Conservation (phyloP, 2,329 filamentous ascomycete genomes). For the Parastagonospora nodorum region DNA sequence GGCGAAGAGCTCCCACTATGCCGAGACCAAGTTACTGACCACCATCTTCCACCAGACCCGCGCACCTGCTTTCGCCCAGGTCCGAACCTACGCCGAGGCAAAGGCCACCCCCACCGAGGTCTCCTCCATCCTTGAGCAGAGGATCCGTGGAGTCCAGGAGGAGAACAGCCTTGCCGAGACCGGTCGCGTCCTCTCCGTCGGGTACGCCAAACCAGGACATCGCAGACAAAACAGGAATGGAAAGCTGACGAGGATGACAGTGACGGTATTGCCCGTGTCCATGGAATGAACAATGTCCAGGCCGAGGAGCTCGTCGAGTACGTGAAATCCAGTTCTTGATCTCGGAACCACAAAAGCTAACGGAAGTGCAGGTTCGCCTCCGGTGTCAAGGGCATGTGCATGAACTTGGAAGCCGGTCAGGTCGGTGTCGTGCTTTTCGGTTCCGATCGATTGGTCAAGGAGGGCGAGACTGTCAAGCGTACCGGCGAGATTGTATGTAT, state of each 20-base stretch:
- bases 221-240: conserved; percentile 26
- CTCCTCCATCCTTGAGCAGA: conserved; percentile 98
- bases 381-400: conserved; percentile 99
- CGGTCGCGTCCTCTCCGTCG: conserved; percentile 96
- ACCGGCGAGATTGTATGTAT: conserved; percentile 94
- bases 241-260: conserved; percentile 58
- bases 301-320: conserved; percentile 99
- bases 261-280: conserved; percentile 99
- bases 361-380: conserved; percentile 80
- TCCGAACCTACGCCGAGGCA: conserved; percentile 89
- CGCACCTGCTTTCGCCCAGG: conserved; percentile 74
- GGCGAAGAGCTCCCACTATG: conserved; percentile 39
- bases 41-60: conserved; percentile 71
- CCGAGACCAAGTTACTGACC: conserved; percentile 52
- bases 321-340: conserved; percentile 50
- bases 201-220: conserved; percentile 69
- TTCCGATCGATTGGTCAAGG: conserved; percentile 99
- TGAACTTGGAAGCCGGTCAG: conserved; percentile 99
- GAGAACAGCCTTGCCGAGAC: conserved; percentile 97
- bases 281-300: conserved; percentile 99
- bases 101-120: conserved; percentile 98
- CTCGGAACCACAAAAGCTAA: conserved; percentile 30
- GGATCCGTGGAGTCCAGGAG: conserved; percentile 98
- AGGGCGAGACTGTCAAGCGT: conserved; percentile 99
- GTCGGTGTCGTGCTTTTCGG: conserved; percentile 99